These are phyloP conservation scores for Nitzschia inconspicua DNA, from an alignment of 108 stramenopile genomes.

Conservation along the genomic window DNA sequence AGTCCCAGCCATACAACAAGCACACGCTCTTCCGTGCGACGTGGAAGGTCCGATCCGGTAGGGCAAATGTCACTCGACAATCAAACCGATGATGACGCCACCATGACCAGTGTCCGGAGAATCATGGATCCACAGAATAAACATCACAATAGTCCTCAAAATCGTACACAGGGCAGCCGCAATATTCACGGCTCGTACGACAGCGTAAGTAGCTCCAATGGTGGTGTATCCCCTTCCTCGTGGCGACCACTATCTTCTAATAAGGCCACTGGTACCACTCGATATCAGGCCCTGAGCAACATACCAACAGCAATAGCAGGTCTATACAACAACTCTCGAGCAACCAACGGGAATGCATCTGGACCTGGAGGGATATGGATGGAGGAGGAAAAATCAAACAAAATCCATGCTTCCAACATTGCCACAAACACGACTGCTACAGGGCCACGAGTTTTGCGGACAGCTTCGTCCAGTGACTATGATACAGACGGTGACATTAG, in stretches of 20 bases:
- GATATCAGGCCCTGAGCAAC: background rate
- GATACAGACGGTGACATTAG: conserved; percentile 31
- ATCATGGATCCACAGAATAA: conserved; percentile 22
- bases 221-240: background rate
- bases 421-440: too few species aligned
- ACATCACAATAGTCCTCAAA: background rate
- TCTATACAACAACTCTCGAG: background rate
- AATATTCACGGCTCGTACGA: background rate
- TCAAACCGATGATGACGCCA: conserved; percentile 32
- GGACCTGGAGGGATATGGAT: background rate
- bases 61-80: conserved; percentile 24
- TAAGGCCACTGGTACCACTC: background rate
- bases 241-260: background rate
- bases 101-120: conserved; percentile 34
- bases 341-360: background rate
- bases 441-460: conserved; percentile 6
- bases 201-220: background rate
- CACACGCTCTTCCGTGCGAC: background rate
- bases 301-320: conserved; percentile 9
- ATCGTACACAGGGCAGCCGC: background rate
- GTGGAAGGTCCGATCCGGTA: too few species aligned
- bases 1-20: conserved; percentile 3
- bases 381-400: conserved; percentile 25
- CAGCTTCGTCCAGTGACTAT: conserved; percentile 31
- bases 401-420: background rate